phyloP scores from a whole-genome alignment of 352 stramenopile genomes.

The Globisporangium spiculum region DNA sequence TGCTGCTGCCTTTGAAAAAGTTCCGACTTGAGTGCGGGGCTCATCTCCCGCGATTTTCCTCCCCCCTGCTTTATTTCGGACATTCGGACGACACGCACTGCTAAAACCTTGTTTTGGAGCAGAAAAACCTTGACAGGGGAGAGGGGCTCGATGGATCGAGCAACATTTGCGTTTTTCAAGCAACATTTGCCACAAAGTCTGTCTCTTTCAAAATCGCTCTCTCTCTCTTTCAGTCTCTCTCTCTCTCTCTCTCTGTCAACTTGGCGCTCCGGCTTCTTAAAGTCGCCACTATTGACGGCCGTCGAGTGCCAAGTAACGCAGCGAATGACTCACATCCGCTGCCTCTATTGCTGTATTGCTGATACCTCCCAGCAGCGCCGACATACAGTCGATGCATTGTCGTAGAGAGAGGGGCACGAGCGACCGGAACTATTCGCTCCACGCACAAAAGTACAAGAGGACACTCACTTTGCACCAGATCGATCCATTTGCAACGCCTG shows the following conservation, averaged over 20 bases:
- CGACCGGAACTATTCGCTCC: not conserved
- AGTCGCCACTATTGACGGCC: not conserved
- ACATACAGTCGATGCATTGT: not conserved
- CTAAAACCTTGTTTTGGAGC: not conserved
- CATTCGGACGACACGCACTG: conserved; percentile 1
- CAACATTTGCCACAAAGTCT: conserved; percentile 1
- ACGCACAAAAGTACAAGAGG: not conserved
- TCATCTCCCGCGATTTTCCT: conserved; percentile 8
- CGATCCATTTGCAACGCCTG: not conserved
- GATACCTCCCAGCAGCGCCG: not conserved
- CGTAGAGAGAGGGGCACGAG: not conserved
- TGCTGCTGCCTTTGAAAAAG: not conserved
- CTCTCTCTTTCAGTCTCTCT: not conserved
- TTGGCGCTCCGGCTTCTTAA: conserved; percentile 8
- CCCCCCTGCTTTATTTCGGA: not conserved
- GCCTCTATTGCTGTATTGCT: conserved; percentile 5
- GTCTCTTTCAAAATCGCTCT: conserved; percentile 7
- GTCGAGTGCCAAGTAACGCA: not conserved
- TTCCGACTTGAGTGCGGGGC: conserved; percentile 4
- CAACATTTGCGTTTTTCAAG: conserved; percentile 8
- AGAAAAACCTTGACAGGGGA: conserved; percentile 4
- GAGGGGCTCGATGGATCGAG: not conserved
- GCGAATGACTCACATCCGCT: not conserved
- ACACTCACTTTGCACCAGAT: not conserved
- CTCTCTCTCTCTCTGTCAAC: conserved; percentile 4